Evolutionary conservation across 1,284 basidiomycete genomes (phyloP).

Genomic region (Sporisorium sorghi): DNA sequence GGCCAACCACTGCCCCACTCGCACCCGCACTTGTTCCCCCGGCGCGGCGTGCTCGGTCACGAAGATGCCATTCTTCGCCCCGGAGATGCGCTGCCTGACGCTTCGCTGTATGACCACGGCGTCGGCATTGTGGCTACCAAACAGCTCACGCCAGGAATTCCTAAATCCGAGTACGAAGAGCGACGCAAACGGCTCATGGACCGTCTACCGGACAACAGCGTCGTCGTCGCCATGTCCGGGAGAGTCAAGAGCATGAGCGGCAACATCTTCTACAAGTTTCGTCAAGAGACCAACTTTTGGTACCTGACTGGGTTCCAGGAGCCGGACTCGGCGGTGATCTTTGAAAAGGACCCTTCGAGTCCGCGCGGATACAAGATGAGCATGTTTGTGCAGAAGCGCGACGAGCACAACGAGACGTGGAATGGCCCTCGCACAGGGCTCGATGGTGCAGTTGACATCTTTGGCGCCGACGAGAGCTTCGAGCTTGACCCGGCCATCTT

Average conservation of each 20-base stretch:
- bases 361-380: slow-evolving; percentile 86
- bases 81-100: slow-evolving; percentile 11
- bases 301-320: slow-evolving; percentile 82
- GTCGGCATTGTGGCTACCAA: slow-evolving; percentile 52
- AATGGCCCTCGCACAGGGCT: slow-evolving; percentile 78
- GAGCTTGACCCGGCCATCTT: slow-evolving; percentile 58
- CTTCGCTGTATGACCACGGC: slow-evolving; percentile 26
- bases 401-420: slow-evolving; percentile 86
- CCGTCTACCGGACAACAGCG: slow-evolving; percentile 78
- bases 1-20: slow-evolving; percentile 82
- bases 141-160: slow-evolving; percentile 88
- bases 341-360: slow-evolving; percentile 65
- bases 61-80: slow-evolving; percentile 45
- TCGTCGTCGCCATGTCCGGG: slow-evolving; percentile 84
- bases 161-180: slow-evolving; percentile 83
- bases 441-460: slow-evolving; percentile 63
- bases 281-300: slow-evolving; percentile 74
- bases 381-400: slow-evolving; percentile 82
- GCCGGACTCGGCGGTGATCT: slow-evolving; percentile 85
- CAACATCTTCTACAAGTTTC: slow-evolving; percentile 76
- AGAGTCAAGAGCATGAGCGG: slow-evolving; percentile 82
- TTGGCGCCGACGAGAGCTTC: slow-evolving; percentile 65
- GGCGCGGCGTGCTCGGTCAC: slow-evolving; percentile 56
- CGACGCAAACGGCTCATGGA: slow-evolving; percentile 82
- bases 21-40: slow-evolving; percentile 80